These are phyloP conservation scores for Cornus kousa DNA, from an alignment of 148 eudicot genomes.

Conservation along the genomic window DNA sequence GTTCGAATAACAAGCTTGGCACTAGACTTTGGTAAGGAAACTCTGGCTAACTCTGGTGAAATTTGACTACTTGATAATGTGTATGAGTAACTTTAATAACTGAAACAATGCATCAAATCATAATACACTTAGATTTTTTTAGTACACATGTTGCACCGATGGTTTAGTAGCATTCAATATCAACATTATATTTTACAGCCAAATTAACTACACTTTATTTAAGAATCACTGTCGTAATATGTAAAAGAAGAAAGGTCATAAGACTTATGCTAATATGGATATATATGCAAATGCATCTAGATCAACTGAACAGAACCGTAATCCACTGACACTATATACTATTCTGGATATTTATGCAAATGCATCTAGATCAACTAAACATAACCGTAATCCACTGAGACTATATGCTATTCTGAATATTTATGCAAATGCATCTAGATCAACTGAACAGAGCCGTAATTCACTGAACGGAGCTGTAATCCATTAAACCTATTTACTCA, in stretches of 20 bases:
- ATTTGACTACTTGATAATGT: neutral
- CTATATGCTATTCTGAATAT: too few relatives aligned
- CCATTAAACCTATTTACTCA: neutral
- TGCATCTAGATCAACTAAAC: too few relatives aligned
- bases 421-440: neutral
- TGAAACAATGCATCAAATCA: neutral
- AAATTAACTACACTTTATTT: neutral
- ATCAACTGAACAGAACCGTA: too few relatives aligned
- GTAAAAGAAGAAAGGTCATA: neutral
- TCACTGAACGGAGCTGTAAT: neutral
- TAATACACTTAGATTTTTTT: too few relatives aligned
- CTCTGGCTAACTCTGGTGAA: neutral
- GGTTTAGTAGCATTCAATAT: neutral
- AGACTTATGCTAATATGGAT: neutral
- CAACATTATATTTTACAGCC: too few relatives aligned
- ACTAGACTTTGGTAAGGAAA: neutral
- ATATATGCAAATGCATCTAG: too few relatives aligned
- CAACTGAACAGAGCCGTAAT: neutral
- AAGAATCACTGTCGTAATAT: neutral
- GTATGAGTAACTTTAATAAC: neutral
- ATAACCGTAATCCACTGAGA: too few relatives aligned
- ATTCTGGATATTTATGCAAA: too few relatives aligned
- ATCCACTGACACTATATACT: too few relatives aligned
- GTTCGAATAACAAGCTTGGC: neutral
- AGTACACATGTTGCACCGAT: neutral